phyloP scores from a whole-genome alignment of 139 green algal genomes.

The Monoraphidium neglectum region DNA sequence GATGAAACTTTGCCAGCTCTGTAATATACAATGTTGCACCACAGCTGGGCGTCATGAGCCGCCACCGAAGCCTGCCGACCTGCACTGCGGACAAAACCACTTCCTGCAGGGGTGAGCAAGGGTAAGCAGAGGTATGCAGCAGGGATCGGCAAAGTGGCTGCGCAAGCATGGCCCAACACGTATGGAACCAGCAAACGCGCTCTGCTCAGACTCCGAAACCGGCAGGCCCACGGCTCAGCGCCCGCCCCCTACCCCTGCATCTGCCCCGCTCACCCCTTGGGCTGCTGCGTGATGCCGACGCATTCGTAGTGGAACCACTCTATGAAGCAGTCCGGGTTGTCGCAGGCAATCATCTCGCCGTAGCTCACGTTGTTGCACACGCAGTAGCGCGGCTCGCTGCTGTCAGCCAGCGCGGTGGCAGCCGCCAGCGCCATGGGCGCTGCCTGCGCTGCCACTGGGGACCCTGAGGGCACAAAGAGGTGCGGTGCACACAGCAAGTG shows the following conservation, averaged over 20 bases:
- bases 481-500: background rate
- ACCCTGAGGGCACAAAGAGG: background rate
- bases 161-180: no score
- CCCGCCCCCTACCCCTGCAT: no score
- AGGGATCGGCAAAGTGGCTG: no score
- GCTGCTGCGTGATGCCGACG: constrained; percentile 69
- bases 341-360: constrained; percentile 86
- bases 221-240: no score
- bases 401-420: constrained; percentile 8
- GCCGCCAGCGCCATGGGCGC: background rate
- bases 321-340: constrained; percentile 84
- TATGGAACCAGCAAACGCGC: no score
- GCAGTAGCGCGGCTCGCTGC: constrained; percentile 83
- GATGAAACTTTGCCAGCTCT: no score
- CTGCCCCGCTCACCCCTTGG: no score
- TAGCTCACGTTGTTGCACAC: constrained; percentile 76
- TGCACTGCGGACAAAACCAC: constrained; percentile 70
- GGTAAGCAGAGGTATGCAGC: no score
- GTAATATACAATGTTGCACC: no score
- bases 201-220: no score
- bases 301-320: constrained; percentile 95
- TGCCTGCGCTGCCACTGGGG: background rate
- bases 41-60: background rate
- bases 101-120: no score
- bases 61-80: background rate